Base-by-base conservation (phyloP, 805 yeast species). In the Hanseniaspora jakobsenii region DNA sequence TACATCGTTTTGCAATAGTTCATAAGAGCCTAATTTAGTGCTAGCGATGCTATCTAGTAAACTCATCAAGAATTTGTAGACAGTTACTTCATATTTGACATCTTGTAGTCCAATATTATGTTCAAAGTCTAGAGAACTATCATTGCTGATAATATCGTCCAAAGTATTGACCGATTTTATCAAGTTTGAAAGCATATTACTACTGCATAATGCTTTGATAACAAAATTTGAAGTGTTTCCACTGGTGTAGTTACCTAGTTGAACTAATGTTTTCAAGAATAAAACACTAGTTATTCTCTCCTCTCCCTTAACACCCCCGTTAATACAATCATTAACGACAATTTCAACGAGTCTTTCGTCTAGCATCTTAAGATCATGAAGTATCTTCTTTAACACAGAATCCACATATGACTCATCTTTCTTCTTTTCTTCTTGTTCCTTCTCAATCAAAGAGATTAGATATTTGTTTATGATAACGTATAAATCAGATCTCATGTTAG, bases 41-140 rank as follows among this genome's bases (percentile, higher is more conserved):
- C 81, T 84, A 0, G 93, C 84, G 10, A 89, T 70, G 51, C 91
- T 71, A 1, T 78, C 69, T 49, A 89, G 63, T 38, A 87, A 70
- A 47, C 77, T 76, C 32, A 84, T 57, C 0, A 81, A 73, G 0
- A 89, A 70, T 52, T 80, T 81, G 63, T 80, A 81, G 1, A 83
- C 78, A 0, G 91, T 81, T 22, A 83, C 59, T 53, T 85, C 95
- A 57, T 80, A 80, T 1, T 83, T 58, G 21, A 81, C 60, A 3
- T 73, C 62, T 47, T 77, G 77, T 39, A 75, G 52, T 13, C 73
- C 66, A 8, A 72, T 60, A 23, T 62, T 59, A 27, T 27, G 8
- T 6, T 38, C 32, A 6, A 22, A 24, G 31, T 38, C 42, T 13
- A 13, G 13, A 12, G 13, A 19, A 3, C 14, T 19, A 4, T 37